Conservation (phyloP, 2,329 filamentous ascomycete species). For the Talaromyces sp. region DNA sequence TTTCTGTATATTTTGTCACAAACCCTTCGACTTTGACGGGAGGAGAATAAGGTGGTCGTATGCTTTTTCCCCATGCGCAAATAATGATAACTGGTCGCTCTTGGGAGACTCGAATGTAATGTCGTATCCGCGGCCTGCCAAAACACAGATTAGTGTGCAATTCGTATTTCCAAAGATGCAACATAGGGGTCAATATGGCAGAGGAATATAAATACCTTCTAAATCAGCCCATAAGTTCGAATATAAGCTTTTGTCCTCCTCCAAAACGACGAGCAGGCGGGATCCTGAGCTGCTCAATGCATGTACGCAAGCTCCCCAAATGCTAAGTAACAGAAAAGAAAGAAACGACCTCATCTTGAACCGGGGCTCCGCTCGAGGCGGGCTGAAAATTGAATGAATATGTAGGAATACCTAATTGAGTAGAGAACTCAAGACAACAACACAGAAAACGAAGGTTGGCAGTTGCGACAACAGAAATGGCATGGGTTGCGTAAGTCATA, state of each 20-base stretch:
- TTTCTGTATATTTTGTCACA: not conserved
- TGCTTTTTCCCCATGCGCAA: constrained; percentile 78
- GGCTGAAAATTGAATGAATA: constrained; percentile 11
- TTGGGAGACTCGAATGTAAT: constrained; percentile 81
- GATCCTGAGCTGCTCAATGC: constrained; percentile 76
- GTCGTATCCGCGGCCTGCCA: constrained; percentile 73
- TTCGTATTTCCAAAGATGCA: not conserved
- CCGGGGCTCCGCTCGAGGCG: constrained; percentile 34
- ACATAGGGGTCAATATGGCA: not conserved
- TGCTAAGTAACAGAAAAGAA: constrained; percentile 66
- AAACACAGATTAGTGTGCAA: not conserved
- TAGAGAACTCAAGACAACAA: constrained; percentile 17
- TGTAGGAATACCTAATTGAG: not conserved
- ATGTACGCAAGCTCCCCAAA: constrained; percentile 48
- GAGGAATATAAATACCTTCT: constrained; percentile 36
- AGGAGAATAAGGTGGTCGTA: constrained; percentile 91
- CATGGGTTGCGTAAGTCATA: constrained; percentile 6
- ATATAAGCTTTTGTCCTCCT: constrained; percentile 83
- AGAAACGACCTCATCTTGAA: constrained; percentile 70
- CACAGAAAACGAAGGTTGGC: constrained; percentile 19
- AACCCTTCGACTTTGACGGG: constrained; percentile 86
- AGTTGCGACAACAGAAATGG: constrained; percentile 1
- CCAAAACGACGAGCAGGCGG: constrained; percentile 79
- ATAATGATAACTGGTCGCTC: constrained; percentile 71
- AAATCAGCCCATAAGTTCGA: constrained; percentile 64